Base-by-base conservation (phyloP, 106 monocot species). In the Phalaenopsis aphrodite region DNA sequence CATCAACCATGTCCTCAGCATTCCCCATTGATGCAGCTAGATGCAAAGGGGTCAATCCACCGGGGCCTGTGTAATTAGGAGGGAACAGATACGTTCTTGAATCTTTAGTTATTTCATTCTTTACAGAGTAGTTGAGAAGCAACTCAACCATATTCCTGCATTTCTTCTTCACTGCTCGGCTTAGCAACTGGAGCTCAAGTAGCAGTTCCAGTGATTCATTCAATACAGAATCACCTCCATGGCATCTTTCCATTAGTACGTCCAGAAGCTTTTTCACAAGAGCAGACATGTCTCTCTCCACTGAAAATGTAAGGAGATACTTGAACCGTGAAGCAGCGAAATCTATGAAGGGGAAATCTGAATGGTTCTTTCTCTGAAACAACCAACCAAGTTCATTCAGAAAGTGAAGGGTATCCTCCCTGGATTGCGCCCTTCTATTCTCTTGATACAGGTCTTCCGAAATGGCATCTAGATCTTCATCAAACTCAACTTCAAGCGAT, bases 311-410 rank as follows among this genome's bases (percentile, higher is more conserved):
- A 18, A 99, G 52, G 16, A 99, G 91, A 82, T 88, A 90, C 81
- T 92, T 99, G 87, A 95, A 93, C 52, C 94, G 86, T 39, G 52
- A 38, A 78, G 30, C 81, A 12, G 99, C 93, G 82, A 99, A 99
- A 72, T 90, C 85, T 8, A 56, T 7, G 30, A 75, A 67, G 23
- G 73, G 47, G 36, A 78, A 43, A 8, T 78, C 56, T 9, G 61
- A 30, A 3, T 41, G 61, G 76, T 79, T 77, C 45, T 75, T 90
- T 68, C 85, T 95, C 78, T 99, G 99, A 80, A 99, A 93, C 41
- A 99, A 87, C 99, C 99, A 99, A 14, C 99, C 95, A 75, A 99
- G 91, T 85, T 99, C 99, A 78, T 99, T 99, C 55, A 93, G 82
- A 30, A 99, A 99, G 82, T 93, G 93, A 19, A 95, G 52, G 43